Evolutionary conservation across 306 rosid genomes (phyloP).

Genomic region (Argentina anserina): DNA sequence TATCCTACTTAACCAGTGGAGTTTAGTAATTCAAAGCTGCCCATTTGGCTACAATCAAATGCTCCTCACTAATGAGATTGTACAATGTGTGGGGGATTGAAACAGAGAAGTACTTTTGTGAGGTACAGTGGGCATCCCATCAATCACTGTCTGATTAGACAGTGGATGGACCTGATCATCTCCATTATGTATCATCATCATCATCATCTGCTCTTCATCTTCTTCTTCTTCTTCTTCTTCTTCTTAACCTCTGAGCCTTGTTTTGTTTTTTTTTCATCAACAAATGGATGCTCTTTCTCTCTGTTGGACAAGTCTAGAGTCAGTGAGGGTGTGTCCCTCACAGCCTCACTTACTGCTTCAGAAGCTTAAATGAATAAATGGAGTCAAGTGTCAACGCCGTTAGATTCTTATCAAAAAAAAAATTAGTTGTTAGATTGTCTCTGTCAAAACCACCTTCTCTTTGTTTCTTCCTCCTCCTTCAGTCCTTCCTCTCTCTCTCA

Average conservation of each 20-base stretch:
- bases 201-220: neutral
- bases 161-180: slow-evolving; percentile 26
- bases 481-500: neutral
- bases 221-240: no score
- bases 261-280: neutral
- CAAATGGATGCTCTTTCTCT: neutral
- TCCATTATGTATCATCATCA: slow-evolving; percentile 21
- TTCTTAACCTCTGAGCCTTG: neutral
- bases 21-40: neutral
- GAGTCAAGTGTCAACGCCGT: slow-evolving; percentile 66
- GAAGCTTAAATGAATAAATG: slow-evolving; percentile 16
- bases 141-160: slow-evolving; percentile 36
- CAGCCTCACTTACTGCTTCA: slow-evolving; percentile 7
- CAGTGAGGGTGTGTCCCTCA: neutral
- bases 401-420: slow-evolving; percentile 25
- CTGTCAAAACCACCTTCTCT: slow-evolving; percentile 32
- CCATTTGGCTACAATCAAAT: neutral
- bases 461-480: neutral
- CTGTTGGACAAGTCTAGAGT: slow-evolving; percentile 24
- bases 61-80: neutral
- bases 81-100: neutral
- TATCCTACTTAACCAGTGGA: neutral
- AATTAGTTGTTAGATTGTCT: slow-evolving; percentile 43
- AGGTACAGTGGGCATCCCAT: slow-evolving; percentile 24
- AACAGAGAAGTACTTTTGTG: slow-evolving; percentile 30